These are phyloP conservation scores for Eucalyptus polyanthemos DNA, from an alignment of 345 rosid genomes.

Conservation along the genomic window DNA sequence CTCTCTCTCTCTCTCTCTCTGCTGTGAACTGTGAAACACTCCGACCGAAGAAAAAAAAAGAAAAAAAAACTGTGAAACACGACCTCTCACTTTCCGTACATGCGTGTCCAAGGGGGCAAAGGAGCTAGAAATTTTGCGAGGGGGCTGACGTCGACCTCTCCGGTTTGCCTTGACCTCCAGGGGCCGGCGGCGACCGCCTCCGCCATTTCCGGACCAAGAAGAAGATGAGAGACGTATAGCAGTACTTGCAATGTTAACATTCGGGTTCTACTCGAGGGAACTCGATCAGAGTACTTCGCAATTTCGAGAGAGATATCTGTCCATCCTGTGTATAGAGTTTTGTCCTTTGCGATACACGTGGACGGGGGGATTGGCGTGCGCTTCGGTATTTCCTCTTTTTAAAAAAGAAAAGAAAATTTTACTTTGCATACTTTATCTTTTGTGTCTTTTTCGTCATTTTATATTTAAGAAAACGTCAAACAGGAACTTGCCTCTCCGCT, in stretches of 20 bases:
- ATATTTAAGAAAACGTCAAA: neutral
- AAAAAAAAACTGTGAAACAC: neutral
- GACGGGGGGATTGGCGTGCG: neutral
- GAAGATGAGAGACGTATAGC: neutral
- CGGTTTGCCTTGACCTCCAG: neutral
- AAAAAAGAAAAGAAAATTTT: neutral
- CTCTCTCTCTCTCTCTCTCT: neutral
- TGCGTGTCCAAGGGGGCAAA: neutral
- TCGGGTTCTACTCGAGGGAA: neutral
- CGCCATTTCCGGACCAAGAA: neutral
- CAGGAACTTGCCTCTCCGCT: neutral
- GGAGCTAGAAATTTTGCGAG: neutral
- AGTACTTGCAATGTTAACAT: accelerated
- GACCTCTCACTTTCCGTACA: neutral
- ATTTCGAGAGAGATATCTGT: neutral
- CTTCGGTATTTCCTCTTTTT: neutral
- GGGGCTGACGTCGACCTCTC: neutral
- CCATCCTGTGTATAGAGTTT: neutral
- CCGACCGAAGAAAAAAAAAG: no score
- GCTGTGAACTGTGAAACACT: neutral
- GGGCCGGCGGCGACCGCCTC: neutral
- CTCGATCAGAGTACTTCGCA: neutral
- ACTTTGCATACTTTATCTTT: neutral
- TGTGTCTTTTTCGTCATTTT: neutral
- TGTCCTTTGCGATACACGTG: neutral